phyloP scores from a whole-genome alignment of 1,284 basidiomycete genomes.

The Fomitopsis schrenkii region DNA sequence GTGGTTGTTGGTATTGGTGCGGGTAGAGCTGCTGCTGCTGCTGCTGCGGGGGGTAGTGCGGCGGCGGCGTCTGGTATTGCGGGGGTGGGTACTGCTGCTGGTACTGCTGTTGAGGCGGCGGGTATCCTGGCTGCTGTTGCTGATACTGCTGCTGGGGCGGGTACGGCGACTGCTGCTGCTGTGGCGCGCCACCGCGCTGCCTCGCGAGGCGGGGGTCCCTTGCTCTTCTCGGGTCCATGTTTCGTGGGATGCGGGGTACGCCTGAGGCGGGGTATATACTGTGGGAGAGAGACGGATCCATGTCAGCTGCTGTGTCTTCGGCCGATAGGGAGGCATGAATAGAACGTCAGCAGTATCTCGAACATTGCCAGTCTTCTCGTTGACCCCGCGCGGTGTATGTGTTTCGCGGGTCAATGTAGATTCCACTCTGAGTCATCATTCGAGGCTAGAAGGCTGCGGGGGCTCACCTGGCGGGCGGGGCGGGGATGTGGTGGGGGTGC shows the following conservation, averaged over 20 bases:
- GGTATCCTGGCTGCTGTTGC: not conserved
- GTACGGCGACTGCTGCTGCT: not conserved
- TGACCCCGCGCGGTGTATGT: constrained; percentile 45
- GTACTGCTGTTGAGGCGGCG: constrained; percentile 1
- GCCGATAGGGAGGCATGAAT: not conserved
- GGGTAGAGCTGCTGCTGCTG: not conserved
- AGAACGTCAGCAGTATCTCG: constrained; percentile 82
- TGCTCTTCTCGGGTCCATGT: constrained; percentile 75
- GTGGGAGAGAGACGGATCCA: not conserved
- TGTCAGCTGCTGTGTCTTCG: not conserved
- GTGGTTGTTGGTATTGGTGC: constrained; percentile 2
- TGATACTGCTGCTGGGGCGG: not conserved
- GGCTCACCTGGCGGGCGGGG: constrained; percentile 3
- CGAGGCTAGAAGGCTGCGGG: constrained; percentile 5
- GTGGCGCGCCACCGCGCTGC: constrained; percentile 25
- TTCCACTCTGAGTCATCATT: constrained; percentile 88
- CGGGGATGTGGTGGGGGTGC: not conserved
- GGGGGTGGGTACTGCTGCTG: constrained; percentile 2
- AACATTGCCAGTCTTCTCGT: constrained; percentile 73
- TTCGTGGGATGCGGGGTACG: not conserved
- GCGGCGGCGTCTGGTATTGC: not conserved
- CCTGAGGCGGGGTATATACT: not conserved
- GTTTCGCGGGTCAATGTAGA: constrained; percentile 59
- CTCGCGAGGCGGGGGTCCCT: constrained; percentile 75
- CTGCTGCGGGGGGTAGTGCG: not conserved